phyloP scores from a whole-genome alignment of 176 grass and related monocot species.

The Triticum urartu region DNA sequence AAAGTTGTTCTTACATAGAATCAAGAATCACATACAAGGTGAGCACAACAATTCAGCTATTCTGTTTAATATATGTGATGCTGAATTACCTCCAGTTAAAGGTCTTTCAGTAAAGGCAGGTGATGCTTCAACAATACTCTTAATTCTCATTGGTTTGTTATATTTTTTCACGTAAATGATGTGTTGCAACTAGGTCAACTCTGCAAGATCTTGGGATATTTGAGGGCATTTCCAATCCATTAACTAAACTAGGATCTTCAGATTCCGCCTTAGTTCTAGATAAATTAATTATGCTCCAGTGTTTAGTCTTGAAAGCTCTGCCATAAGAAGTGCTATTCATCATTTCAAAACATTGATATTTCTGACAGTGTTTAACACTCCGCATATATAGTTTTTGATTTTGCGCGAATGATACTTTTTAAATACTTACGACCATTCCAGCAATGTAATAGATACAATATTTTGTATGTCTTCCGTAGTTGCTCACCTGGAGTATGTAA shows the following conservation, averaged over 20 bases:
- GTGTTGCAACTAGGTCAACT: slow-evolving; percentile 46
- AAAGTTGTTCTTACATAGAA: too few species aligned
- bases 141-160: neutral
- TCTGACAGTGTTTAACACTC: neutral
- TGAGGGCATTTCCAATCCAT: slow-evolving; percentile 45
- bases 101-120: too few species aligned
- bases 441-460: too few species aligned
- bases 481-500: neutral
- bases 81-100: too few species aligned
- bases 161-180: slow-evolving; percentile 75
- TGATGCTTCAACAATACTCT: too few species aligned
- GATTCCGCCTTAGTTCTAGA: slow-evolving; percentile 1
- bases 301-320: neutral
- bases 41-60: too few species aligned
- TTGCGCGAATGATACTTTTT: neutral
- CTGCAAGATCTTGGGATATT: slow-evolving; percentile 42
- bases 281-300: neutral
- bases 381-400: neutral
- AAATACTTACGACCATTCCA: neutral
- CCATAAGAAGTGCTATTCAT: neutral
- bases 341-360: neutral
- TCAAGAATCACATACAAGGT: too few species aligned
- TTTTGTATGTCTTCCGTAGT: neutral
- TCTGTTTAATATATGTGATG: too few species aligned
- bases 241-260: slow-evolving; percentile 46